Conservation (phyloP, 495 filamentous ascomycete species). For the Pyrenula massariospora region DNA sequence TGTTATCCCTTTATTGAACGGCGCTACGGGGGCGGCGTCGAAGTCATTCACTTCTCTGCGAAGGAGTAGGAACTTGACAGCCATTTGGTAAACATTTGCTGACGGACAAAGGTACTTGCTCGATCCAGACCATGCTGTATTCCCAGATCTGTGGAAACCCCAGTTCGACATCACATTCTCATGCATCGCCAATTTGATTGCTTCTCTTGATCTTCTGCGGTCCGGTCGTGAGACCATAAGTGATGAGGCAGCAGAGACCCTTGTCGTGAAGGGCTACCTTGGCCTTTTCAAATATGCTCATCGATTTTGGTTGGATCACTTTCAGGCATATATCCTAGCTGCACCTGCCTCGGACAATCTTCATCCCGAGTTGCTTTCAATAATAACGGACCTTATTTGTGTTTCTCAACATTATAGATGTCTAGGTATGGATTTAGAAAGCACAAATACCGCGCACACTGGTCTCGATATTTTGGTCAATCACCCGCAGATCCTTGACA, state of each 20-base stretch:
- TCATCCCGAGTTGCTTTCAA: too few relatives aligned
- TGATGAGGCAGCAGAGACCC: not conserved
- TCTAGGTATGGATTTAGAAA: too few relatives aligned
- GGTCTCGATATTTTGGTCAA: too few relatives aligned
- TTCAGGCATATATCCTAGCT: too few relatives aligned
- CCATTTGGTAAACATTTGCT: not conserved
- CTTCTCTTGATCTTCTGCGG: not conserved
- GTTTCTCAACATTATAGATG: too few relatives aligned
- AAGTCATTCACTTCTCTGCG: not conserved
- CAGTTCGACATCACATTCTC: not conserved
- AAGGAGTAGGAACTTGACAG: not conserved
- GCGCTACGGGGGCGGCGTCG: not conserved
- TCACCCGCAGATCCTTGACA: too few relatives aligned
- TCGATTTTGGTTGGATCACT: not conserved
- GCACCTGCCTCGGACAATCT: too few relatives aligned
- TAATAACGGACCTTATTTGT: too few relatives aligned
- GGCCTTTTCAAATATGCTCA: not conserved
- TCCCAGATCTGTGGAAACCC: not conserved
- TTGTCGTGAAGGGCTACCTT: not conserved
- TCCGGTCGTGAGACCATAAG: not conserved
- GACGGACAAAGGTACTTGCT: not conserved
- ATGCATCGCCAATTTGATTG: not conserved
- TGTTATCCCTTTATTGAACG: not conserved
- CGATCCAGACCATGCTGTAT: not conserved
- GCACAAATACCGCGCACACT: too few relatives aligned